Conservation (phyloP, 768 basidiomycete genomes). For the Sutorius australiensis region DNA sequence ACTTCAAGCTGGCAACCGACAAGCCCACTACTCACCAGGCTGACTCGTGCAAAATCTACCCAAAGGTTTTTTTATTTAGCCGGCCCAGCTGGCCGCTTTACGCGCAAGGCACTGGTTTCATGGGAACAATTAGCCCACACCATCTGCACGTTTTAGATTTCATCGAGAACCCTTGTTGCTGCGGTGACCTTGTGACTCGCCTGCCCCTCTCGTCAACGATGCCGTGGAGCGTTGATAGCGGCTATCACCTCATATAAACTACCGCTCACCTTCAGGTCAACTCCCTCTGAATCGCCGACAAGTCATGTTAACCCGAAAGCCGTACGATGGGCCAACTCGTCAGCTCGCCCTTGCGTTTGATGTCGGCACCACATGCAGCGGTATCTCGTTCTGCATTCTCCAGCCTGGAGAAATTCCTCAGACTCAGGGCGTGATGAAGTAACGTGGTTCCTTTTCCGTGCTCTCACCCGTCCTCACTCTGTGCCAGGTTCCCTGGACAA, state of each 20-base stretch:
- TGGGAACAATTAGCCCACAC: no score
- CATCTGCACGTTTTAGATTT: no score
- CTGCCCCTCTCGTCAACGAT: neutral
- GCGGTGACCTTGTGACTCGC: neutral
- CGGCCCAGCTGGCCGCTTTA: no score
- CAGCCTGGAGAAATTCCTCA: slow-evolving; percentile 31
- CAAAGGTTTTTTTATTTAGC: no score
- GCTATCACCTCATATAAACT: slow-evolving; percentile 3
- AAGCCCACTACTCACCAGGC: no score
- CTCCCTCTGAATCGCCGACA: neutral
- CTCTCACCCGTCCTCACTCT: neutral
- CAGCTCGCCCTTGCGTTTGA: slow-evolving; percentile 37
- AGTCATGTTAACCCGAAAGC: slow-evolving; percentile 30
- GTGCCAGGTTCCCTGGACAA: slow-evolving; percentile 36
- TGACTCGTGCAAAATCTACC: no score
- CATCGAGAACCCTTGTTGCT: neutral
- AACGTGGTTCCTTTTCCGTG: neutral
- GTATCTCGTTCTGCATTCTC: slow-evolving; percentile 37
- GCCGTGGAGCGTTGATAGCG: neutral
- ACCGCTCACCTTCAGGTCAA: neutral
- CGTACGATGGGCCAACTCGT: slow-evolving; percentile 31
- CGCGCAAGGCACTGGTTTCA: no score
- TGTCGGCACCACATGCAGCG: slow-evolving; percentile 37
- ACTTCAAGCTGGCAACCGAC: no score
- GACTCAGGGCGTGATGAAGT: slow-evolving; percentile 19